These are phyloP conservation scores for Plasmodium gonderi DNA, from an alignment of 169 alveolate species.

Conservation along the genomic window DNA sequence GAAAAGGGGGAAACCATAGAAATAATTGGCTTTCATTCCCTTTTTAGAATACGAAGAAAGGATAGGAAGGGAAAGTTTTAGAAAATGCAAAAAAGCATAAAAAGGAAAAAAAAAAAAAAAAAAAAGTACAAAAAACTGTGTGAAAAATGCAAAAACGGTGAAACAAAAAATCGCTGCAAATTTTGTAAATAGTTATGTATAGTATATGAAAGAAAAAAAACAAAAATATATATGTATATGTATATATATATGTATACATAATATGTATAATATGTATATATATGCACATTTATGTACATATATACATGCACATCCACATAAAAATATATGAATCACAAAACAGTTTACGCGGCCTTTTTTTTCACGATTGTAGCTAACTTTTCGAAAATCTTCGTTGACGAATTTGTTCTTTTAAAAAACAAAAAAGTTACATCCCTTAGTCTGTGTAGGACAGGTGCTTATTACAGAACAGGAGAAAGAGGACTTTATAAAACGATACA, in stretches of 20 bases:
- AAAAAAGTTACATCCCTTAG: background rate
- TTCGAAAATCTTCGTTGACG: background rate
- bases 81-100: too few species aligned
- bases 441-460: constrained; percentile 25
- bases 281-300: background rate
- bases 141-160: background rate
- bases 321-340: constrained; percentile 11
- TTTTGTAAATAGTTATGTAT: background rate
- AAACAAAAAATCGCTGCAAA: background rate
- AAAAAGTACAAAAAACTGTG: background rate
- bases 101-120: background rate
- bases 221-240: background rate
- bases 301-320: background rate
- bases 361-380: background rate
- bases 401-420: constrained; percentile 2
- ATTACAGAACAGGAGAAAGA: background rate
- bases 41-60: too few species aligned
- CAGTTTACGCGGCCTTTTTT: constrained; percentile 3
- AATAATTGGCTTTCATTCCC: too few species aligned
- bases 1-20: background rate
- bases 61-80: too few species aligned
- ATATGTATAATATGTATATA: background rate
- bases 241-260: background rate
- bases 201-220: background rate
- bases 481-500: background rate